phyloP scores from a whole-genome alignment of 2,329 filamentous ascomycete species.

The Ophiostoma ulmi region DNA sequence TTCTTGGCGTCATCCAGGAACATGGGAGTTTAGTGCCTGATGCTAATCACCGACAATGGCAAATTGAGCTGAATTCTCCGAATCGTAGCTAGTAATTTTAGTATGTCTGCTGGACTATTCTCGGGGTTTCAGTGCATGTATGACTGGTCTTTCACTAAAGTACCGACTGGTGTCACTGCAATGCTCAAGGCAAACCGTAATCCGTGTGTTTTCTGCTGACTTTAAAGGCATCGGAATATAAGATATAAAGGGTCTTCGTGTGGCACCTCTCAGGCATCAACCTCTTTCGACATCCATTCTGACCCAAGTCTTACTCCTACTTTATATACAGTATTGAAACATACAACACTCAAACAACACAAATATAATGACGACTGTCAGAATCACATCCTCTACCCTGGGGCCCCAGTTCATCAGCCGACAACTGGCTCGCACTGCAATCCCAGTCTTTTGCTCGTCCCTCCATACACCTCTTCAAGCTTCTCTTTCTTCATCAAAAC shows the following conservation, averaged over 20 bases:
- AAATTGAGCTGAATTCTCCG: neutral
- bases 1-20: conserved; percentile 2
- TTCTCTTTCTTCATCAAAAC: conserved; percentile 19
- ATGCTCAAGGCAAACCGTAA: neutral
- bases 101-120: neutral
- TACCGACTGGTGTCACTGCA: neutral
- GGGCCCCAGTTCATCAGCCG: conserved; percentile 19
- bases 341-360: neutral
- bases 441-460: conserved; percentile 20
- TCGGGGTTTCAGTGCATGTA: neutral
- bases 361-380: conserved; percentile 22
- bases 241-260: neutral
- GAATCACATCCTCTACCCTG: conserved; percentile 17
- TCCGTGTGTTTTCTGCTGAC: neutral
- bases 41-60: neutral
- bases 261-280: neutral
- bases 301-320: neutral
- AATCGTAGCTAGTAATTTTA: neutral
- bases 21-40: neutral
- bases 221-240: neutral
- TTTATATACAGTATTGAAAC: neutral
- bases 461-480: neutral
- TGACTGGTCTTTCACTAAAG: neutral
- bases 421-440: conserved; percentile 16
- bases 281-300: neutral